Conservation (phyloP, 2,329 filamentous ascomycete species). For the Dactylellina drechsleri region DNA sequence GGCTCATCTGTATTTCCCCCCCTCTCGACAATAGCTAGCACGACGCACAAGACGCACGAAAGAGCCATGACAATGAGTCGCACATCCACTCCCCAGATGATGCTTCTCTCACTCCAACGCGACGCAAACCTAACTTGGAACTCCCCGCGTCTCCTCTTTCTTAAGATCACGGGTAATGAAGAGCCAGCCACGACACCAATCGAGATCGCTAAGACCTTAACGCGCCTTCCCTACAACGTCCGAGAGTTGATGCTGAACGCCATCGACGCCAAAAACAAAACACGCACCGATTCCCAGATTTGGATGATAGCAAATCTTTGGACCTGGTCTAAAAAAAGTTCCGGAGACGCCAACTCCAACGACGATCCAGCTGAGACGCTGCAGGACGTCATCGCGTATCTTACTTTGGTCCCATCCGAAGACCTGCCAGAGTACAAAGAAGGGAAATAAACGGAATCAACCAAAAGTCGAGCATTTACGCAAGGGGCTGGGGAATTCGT, state of each 20-base stretch:
- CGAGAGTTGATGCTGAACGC: constrained; percentile 41
- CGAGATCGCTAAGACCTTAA: constrained; percentile 48
- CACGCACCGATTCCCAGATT: constrained; percentile 27
- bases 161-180: constrained; percentile 50
- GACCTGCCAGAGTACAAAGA: constrained; percentile 32
- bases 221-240: constrained; percentile 45
- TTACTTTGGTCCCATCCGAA: constrained; percentile 31
- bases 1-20: neutral
- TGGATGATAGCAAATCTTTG: constrained; percentile 52
- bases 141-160: constrained; percentile 29
- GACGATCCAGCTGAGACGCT: constrained; percentile 48
- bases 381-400: constrained; percentile 51
- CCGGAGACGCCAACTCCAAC: constrained; percentile 28
- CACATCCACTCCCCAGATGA: constrained; percentile 24
- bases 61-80: constrained; percentile 9
- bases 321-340: constrained; percentile 46
- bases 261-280: constrained; percentile 31
- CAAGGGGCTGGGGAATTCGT: no score
- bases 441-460: neutral
- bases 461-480: no score
- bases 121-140: constrained; percentile 39
- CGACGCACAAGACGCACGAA: neutral
- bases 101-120: constrained; percentile 39
- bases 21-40: neutral
- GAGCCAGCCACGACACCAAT: constrained; percentile 48